Evolutionary conservation across 73 alveolate species (phyloP).

Genomic region (Symbiodinium natans): DNA sequence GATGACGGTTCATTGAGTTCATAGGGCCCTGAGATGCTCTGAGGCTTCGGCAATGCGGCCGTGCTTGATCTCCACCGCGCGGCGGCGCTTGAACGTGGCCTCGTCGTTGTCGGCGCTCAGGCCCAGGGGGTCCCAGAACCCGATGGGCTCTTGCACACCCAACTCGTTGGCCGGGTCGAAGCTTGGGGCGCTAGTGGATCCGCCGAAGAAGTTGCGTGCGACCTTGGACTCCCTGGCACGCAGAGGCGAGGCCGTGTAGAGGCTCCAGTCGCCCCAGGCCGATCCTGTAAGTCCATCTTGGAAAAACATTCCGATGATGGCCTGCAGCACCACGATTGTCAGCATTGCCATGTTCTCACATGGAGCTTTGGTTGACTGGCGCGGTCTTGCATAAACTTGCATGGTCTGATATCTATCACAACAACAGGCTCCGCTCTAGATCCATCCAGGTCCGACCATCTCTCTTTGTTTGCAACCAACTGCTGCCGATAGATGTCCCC

Average conservation of each 20-base stretch:
- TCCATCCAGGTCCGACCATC: background rate
- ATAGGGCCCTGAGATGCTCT: background rate
- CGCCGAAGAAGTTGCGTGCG: background rate
- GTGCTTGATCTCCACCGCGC: conserved; percentile 24
- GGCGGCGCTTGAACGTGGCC: conserved; percentile 20
- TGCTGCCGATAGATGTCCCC: background rate
- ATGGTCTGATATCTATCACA: background rate
- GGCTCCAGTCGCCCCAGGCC: conserved; percentile 4
- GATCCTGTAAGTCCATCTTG: conserved; percentile 1
- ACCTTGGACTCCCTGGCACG: conserved; percentile 32
- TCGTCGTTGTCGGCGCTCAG: conserved; percentile 17
- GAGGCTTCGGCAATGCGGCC: background rate
- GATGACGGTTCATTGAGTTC: background rate
- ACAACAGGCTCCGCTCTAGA: background rate
- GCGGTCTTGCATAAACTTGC: background rate
- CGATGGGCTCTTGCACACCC: conserved; percentile 14
- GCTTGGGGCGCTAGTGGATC: background rate
- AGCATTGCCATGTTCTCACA: too few species aligned
- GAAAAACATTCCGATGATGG: background rate
- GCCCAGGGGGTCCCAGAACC: conserved; percentile 56
- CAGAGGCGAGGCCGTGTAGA: conserved; percentile 48
- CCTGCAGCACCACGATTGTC: background rate
- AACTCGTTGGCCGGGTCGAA: conserved; percentile 4
- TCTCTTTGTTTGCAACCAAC: background rate
- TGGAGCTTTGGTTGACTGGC: background rate